phyloP scores from a whole-genome alignment of 495 filamentous ascomycete genomes.

The Aspergillus nanangensis region DNA sequence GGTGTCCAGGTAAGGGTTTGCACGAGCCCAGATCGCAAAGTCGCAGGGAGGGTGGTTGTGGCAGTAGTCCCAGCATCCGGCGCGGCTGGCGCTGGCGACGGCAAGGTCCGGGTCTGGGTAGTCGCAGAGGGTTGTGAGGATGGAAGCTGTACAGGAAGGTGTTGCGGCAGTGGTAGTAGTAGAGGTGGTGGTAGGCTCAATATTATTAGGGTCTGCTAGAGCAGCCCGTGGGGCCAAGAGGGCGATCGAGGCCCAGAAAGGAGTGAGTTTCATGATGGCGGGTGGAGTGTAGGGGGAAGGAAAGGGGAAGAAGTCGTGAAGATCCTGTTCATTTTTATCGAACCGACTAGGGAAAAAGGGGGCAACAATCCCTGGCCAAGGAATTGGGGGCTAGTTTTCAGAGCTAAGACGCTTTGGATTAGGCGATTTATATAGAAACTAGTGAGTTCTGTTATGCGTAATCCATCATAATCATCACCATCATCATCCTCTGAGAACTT shows the following conservation, averaged over 20 bases:
- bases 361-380: too few relatives aligned
- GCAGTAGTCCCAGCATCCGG: conserved; percentile 25
- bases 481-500: too few relatives aligned
- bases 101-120: conserved; percentile 15
- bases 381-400: too few relatives aligned
- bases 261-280: conserved; percentile 21
- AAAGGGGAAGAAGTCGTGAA: neutral
- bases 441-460: too few relatives aligned
- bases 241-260: conserved; percentile 20
- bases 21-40: conserved; percentile 21
- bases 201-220: conserved; percentile 1
- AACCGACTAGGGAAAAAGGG: too few relatives aligned
- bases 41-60: conserved; percentile 22
- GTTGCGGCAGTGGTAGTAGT: conserved; percentile 18
- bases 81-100: conserved; percentile 18
- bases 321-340: too few relatives aligned
- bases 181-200: conserved; percentile 7
- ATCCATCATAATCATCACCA: too few relatives aligned
- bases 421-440: too few relatives aligned
- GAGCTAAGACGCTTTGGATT: too few relatives aligned
- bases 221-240: conserved; percentile 17
- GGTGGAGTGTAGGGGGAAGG: conserved; percentile 17
- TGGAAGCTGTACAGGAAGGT: conserved; percentile 21
- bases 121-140: conserved; percentile 18
- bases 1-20: conserved; percentile 17